Evolutionary conservation across 2,329 filamentous ascomycete genomes (phyloP).

Genomic region (Lachnellula subtilissima): DNA sequence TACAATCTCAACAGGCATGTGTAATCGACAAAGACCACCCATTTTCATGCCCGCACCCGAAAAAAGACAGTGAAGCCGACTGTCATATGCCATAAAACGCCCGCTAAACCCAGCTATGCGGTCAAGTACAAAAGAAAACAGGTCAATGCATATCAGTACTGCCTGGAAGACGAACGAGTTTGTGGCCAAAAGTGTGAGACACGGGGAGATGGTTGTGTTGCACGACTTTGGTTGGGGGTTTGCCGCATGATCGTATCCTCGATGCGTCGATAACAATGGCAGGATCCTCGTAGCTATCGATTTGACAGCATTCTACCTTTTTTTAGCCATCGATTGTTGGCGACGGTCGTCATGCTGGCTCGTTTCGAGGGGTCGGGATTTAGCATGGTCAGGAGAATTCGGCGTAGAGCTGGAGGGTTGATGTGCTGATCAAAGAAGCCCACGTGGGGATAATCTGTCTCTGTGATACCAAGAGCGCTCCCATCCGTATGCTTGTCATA

Average conservation of each 20-base stretch:
- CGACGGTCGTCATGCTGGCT: slow-evolving; percentile 62
- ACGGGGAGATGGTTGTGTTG: slow-evolving; percentile 30
- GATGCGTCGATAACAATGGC: slow-evolving; percentile 57
- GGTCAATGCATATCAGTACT: slow-evolving; percentile 23
- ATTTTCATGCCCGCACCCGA: too few species aligned
- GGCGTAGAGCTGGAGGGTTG: slow-evolving; percentile 63
- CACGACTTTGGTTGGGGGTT: slow-evolving; percentile 41
- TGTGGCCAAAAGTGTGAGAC: slow-evolving; percentile 20
- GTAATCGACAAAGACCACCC: too few species aligned
- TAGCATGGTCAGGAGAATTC: slow-evolving; percentile 74
- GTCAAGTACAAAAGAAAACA: background rate
- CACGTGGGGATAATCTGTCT: slow-evolving; percentile 62
- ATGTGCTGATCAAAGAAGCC: slow-evolving; percentile 60
- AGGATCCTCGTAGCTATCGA: slow-evolving; percentile 62
- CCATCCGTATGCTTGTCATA: slow-evolving; percentile 50
- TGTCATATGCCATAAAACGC: background rate
- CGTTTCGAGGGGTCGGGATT: slow-evolving; percentile 71
- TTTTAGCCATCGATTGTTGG: slow-evolving; percentile 68
- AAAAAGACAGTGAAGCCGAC: too few species aligned
- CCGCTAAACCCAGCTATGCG: background rate
- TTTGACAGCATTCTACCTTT: slow-evolving; percentile 72
- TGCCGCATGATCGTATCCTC: slow-evolving; percentile 35
- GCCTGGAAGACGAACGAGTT: slow-evolving; percentile 26
- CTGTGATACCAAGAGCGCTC: slow-evolving; percentile 37
- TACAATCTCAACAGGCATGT: too few species aligned